Evolutionary conservation across 352 stramenopile species (phyloP), one percentile per base, ranked within the genome.

Genomic region (Pythium apleroticum): DNA sequence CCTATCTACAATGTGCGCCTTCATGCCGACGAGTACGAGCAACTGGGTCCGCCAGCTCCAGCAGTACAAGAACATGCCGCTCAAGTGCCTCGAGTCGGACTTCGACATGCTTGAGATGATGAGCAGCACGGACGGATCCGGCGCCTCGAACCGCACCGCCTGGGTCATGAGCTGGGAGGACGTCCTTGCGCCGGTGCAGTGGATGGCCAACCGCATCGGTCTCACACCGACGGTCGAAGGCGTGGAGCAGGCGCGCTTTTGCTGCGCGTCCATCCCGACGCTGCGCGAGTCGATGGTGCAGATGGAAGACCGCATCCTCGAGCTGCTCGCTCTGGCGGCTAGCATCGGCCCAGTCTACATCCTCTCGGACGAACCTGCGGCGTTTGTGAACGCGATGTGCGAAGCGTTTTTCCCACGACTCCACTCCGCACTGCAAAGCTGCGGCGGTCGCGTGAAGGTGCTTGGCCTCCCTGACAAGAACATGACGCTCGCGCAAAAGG

Each of bases 121-220:
- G 63, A 69, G 63, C 63, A 59, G 63, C 49, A 65, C 59, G 35
- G 63, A 69, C 55, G 63, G 62, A n/a, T 10, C 35, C 7, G 22
- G n/a, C n/a, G 30, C 9, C 25, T 35, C 75, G 35, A 59, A 63
- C 33, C 63, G 63, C 55, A 60, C 63, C 28, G 63, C 63, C 1
- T 69, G 63, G 63, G 68, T 79, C 52, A 74, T 85, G 52, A 80
- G 76, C 60, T 88, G 76, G 78, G 76, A 88, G 41, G 76, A 88
- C 46, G 74, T 85, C 37, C 71, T 88, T 20, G 60, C 75, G 28
- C 78, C 78, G 2, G 68, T 72, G 55, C 28, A 69, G 39, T 88
- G 72, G 74, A 57, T 88, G 64, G 31, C 49, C 5, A 57, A 62
- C 11, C 55, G 76, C 25, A 61, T 88, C n/a, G 71, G 76, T 4